Evolutionary conservation across 768 basidiomycete species (phyloP), one percentile per base, ranked within the genome.

Genomic region (Suillus clintonianus): DNA sequence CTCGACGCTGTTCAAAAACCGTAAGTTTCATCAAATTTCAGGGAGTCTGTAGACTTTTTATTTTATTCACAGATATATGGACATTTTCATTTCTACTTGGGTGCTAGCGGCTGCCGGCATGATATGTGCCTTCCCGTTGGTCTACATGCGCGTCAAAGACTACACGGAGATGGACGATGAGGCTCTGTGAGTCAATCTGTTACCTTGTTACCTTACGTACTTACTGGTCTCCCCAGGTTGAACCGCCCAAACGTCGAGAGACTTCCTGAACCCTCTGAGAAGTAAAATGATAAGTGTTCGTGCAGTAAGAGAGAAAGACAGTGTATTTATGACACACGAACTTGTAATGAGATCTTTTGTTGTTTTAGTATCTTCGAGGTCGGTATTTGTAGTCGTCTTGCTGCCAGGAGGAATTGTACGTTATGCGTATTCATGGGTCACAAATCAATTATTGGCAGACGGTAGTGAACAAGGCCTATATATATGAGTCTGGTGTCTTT

Each of bases 81-180:
- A 84, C 69, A 80, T 91, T 34, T 89, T 90, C 70, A 68, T 86
- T 62, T 87, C 87, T 14, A 89, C 89, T 3, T 90, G 89, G 89
- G 78, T 76, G 11, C 77, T 90, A 13, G 82, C 89, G 48, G 82
- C 83, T 55, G 84, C 80, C 0, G 88, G 88, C 7, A 81, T 89
- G 24, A 64, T 88, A 58, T 88, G 85, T 64, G 83, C 86, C 13
- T 73, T 89, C 22, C 89, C 88, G 11, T 88, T 90, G 89, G 83
- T 90, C 27, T 78, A 87, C 70, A 73, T 84, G 57, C 86, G 88
- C 17, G 86, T 89, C 62, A 86, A 81, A 67, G 80, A 90, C 50
- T 80, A 78, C 68, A 80, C 81, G 1, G 84, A 85, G 4, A 61
- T 81, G 8, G 80, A 78, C 32, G 86, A 87, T 47, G 87, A 88